Evolutionary conservation across 345 rosid genomes (phyloP), one percentile per base, ranked within the genome.

Genomic region (Brassica juncea): DNA sequence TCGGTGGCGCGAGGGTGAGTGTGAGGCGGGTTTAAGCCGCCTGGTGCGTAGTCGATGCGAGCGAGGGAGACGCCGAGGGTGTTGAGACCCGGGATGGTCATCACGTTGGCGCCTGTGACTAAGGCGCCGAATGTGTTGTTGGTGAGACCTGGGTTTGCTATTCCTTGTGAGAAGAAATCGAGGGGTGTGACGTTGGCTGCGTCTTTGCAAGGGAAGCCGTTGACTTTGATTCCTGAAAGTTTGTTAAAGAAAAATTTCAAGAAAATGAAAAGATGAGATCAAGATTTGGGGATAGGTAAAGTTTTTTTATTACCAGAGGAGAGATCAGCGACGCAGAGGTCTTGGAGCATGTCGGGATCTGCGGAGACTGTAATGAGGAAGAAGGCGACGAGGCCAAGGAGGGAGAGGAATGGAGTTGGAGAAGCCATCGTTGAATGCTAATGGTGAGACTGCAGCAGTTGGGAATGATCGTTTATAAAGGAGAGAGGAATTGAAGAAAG

Each of bases 301-400:
- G 9, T 55, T 52, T 39, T 39, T 1, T 34, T 1, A 3, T 58
- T 80, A 87, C 94, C 86, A 9, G 91, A 77, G 30, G 83, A 52
- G 59, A 84, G 86, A 71, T 93, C 92, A 52, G 98, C 98, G 27
- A 91, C 98, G 49, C 98, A 93, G 68, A 93, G 72, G 79, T 93
- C 98, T 83, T 93, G 98, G 14, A 91, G 98, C 79, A 77, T 31
- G 77, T 93, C 93, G 1, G 94, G 91, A 84, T 93, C 98, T 34
- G 90, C 91, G 6, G 80, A 19, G 5, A 62, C 68, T 23, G 81
- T 63, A 34, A 74, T 0, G 62, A 52, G 1, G 73, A 69, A 39
- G 72, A 73, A 62, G 68, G 87, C 8, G 47, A 71, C 32, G 58
- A 87, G 42, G 59, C 62, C 4, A 8, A 82, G 1, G 16, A 73